Evolutionary conservation across 2,329 filamentous ascomycete genomes (phyloP).

Genomic region (Pezizomycotina sp.): DNA sequence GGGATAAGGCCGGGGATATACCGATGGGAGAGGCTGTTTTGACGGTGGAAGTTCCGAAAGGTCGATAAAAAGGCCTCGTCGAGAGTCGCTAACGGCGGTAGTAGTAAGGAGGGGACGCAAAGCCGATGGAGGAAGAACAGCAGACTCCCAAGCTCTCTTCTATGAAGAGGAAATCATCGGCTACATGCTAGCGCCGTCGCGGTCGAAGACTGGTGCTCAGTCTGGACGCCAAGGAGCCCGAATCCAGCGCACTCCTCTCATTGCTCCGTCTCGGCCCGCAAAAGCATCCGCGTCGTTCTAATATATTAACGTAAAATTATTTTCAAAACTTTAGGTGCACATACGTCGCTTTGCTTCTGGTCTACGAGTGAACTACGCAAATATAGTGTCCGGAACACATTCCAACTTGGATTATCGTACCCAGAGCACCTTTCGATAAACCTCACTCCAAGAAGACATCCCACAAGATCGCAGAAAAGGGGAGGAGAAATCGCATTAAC

Average conservation of each 20-base stretch:
- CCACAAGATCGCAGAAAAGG: conserved; percentile 96
- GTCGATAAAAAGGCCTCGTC: too few relatives aligned
- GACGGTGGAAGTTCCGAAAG: too few relatives aligned
- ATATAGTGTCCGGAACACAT: conserved; percentile 82
- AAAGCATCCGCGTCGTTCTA: conserved; percentile 3
- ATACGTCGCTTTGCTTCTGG: conserved; percentile 70
- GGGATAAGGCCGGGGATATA: conserved; percentile 30
- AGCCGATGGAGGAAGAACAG: too few relatives aligned
- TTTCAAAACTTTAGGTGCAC: conserved; percentile 16
- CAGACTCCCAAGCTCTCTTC: too few relatives aligned
- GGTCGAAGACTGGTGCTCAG: too few relatives aligned
- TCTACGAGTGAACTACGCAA: conserved; percentile 97
- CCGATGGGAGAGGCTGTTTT: conserved; percentile 45
- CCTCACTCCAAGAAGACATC: conserved; percentile 86
- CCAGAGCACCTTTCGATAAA: conserved; percentile 84
- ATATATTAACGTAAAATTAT: conserved; percentile 4
- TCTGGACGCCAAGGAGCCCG: too few relatives aligned
- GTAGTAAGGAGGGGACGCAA: too few relatives aligned
- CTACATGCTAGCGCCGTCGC: too few relatives aligned
- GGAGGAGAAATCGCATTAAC: conserved; percentile 87
- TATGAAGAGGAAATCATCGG: too few relatives aligned
- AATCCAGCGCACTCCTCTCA: conserved; percentile 8
- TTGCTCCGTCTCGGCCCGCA: conserved; percentile 4
- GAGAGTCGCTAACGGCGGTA: too few relatives aligned
- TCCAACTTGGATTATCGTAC: conserved; percentile 65